A percentile compares a stretch with the other conserved stretches of the same genome.
phyloP scores from a whole-genome alignment of 306 rosid genomes.

The Hippophae gyantsensis region DNA sequence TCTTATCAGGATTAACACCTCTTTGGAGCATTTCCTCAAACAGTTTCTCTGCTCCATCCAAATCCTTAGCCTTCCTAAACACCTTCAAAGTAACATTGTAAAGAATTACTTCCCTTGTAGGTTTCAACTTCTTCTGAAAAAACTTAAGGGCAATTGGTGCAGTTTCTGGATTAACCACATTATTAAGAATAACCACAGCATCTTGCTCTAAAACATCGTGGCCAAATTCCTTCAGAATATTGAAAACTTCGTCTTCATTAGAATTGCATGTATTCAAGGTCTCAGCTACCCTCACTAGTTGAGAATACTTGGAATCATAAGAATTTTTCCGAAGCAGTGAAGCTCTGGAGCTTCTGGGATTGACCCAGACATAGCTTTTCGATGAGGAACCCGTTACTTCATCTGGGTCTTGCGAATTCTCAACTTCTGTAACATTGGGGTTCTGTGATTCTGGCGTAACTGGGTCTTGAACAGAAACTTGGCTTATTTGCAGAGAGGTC shows the following conservation, averaged over 20 bases:
- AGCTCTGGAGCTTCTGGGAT: constrained; percentile 82
- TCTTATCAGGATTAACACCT: constrained; percentile 51
- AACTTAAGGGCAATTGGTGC: constrained; percentile 42
- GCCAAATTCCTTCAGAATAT: constrained; percentile 36
- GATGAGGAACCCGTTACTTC: constrained; percentile 30
- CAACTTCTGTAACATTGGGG: constrained; percentile 9
- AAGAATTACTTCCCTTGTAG: constrained; percentile 35
- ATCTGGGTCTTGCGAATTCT: constrained; percentile 20
- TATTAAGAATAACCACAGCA: constrained; percentile 46
- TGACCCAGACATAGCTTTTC: constrained; percentile 64
- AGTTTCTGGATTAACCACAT: constrained; percentile 42
- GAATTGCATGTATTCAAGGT: constrained; percentile 45
- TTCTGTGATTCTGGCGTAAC: constrained; percentile 24
- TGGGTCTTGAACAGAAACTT: constrained; percentile 51
- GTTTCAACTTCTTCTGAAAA: constrained; percentile 34
- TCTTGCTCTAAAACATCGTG: constrained; percentile 34
- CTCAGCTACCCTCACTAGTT: constrained; percentile 41
- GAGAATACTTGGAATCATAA: constrained; percentile 46
- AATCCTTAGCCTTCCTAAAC: constrained; percentile 39
- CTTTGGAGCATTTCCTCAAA: constrained; percentile 68
- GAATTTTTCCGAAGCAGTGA: constrained; percentile 51
- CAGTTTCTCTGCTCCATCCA: constrained; percentile 70
- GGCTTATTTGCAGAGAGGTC: constrained; percentile 39
- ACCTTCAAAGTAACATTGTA: constrained; percentile 67
- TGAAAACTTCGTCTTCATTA: constrained; percentile 29